Evolutionary conservation across 192 early-diverging fungal genomes (phyloP).

Genomic region (Linnemannia schmuckeri): DNA sequence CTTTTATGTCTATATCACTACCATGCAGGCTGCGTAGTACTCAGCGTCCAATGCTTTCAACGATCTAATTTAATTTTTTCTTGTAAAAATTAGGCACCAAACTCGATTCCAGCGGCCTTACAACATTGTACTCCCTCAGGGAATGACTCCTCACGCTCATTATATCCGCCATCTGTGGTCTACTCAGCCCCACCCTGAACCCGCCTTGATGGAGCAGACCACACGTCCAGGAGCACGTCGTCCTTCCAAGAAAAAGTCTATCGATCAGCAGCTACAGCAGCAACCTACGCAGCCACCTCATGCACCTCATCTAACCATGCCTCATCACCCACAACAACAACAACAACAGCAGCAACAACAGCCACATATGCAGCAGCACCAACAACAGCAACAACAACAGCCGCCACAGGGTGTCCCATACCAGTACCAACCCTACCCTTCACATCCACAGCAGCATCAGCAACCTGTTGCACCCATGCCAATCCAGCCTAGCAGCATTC

Average conservation of each 20-base stretch:
- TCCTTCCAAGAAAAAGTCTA: neutral
- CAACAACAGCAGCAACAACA: neutral
- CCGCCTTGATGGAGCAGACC: neutral
- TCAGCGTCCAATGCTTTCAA: neutral
- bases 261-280: conserved; percentile 14
- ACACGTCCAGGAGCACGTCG: neutral
- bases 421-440: neutral
- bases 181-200: conserved; percentile 17
- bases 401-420: neutral
- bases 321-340: conserved; percentile 4
- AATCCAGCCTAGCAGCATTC: neutral
- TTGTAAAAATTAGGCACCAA: conserved; percentile 32
- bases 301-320: neutral
- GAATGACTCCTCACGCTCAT: conserved; percentile 40
- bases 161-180: conserved; percentile 50
- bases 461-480: neutral
- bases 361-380: neutral
- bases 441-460: neutral
- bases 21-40: neutral
- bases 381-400: neutral
- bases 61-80: neutral
- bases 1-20: neutral
- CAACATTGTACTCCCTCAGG: conserved; percentile 33
- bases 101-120: conserved; percentile 46
- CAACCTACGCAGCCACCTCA: conserved; percentile 10